Evolutionary conservation across 805 yeast genomes (phyloP), one percentile per base, ranked within the genome.

Genomic region (Wickerhamiella hasegawae): DNA sequence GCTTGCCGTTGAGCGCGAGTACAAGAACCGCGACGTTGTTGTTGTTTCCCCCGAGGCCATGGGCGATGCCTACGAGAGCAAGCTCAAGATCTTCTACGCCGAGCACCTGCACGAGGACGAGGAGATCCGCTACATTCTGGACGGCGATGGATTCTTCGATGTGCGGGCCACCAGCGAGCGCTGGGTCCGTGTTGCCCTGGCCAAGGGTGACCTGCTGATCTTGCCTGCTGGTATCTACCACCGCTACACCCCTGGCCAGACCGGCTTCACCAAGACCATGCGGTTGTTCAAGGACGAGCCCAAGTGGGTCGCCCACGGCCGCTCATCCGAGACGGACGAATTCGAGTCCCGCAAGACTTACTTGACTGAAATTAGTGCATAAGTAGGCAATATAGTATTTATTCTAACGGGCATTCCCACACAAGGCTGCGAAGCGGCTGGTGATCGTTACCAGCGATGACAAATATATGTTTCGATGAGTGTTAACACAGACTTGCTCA

Each of bases 91-190:
- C 29, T 84, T 85, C 56, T 81, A 73, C 59, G 62, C 68, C 32
- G 95, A 87, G 51, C 98, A 87, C 56, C 64, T 83, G 36, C 98
- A 87, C 53, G 97, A 87, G 53, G 98, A 87, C 53, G 98, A 87
- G 58, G 98, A 87, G 60, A 87, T 87, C 52, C 65, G 98, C 45
- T 87, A 84, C 58, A 72, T 84, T 35, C 51, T 78, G 15, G 94
- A 78, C 19, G 98, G 98, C 9, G 78, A 73, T 37, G 97, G 98
- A 0, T 87, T 68, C 57, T 87, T 87, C 51, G 97, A 87, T 51
- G 82, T 87, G 5, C 67, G 94, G 45, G 76, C 71, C 48, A 50
- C 60, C 20, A 51, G 66, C 10, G 68, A 67, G 37, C 54, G 62
- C 37, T 87, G 98, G 98, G 66, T 87, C 37, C 69, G 97, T 40